Conservation (phyloP, 73 alveolate genomes). For the Stentor roeselii region DNA sequence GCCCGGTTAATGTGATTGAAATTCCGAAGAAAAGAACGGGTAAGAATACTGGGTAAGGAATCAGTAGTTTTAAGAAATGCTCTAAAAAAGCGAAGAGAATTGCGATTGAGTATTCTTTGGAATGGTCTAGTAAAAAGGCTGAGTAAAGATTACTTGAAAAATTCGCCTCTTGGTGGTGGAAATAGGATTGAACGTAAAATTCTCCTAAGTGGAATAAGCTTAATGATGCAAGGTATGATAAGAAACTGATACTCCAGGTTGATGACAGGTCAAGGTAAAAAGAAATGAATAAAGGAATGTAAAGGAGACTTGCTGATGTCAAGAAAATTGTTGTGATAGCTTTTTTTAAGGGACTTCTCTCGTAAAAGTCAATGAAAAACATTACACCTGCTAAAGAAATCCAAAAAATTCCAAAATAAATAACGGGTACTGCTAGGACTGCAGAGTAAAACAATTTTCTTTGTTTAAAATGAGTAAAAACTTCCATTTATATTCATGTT, state of each 20-base stretch:
- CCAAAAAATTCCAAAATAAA: no score
- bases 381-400: no score
- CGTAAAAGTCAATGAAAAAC: no score
- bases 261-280: background rate
- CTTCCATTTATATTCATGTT: background rate
- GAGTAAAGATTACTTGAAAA: background rate
- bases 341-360: no score
- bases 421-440: no score
- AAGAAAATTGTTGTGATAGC: no score
- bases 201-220: background rate
- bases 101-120: constrained; percentile 25
- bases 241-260: background rate
- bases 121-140: constrained; percentile 15
- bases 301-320: background rate
- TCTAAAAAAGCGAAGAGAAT: background rate
- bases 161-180: constrained; percentile 13
- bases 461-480: no score
- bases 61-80: background rate
- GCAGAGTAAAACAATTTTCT: no score
- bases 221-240: background rate
- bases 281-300: background rate
- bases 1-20: background rate
- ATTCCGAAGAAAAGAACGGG: background rate
- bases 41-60: constrained; percentile 7
- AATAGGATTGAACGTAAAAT: constrained; percentile 7